These are phyloP conservation scores for Geotrichum reessii DNA, from an alignment of 1,139 yeast genomes.

Conservation along the genomic window DNA sequence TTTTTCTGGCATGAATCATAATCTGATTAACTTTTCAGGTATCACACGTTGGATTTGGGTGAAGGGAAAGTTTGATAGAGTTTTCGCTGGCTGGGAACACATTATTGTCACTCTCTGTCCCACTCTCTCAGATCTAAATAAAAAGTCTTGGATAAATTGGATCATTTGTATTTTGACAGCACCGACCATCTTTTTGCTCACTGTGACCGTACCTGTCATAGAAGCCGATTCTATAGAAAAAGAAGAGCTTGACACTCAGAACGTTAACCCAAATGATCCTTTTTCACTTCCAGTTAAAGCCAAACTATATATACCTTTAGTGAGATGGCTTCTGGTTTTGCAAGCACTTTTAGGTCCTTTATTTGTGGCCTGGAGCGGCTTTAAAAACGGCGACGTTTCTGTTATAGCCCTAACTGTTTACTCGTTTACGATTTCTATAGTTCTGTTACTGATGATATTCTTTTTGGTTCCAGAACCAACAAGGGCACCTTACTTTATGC, in stretches of 20 bases:
- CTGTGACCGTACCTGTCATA: constrained; percentile 48
- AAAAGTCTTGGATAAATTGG: constrained; percentile 27
- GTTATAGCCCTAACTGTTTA: constrained; percentile 1
- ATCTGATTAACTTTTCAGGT: neutral
- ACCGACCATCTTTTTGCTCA: constrained; percentile 44
- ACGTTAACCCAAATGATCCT: neutral
- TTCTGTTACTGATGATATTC: constrained; percentile 16
- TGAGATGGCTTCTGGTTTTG: constrained; percentile 14
- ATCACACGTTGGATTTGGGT: neutral
- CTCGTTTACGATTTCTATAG: constrained; percentile 8
- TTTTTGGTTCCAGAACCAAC: constrained; percentile 15
- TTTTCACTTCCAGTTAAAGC: constrained; percentile 1
- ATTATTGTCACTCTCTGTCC: constrained; percentile 27
- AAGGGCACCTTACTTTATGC: constrained; percentile 18
- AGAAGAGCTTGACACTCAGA: constrained; percentile 10
- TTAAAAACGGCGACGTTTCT: constrained; percentile 7
- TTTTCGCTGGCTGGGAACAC: constrained; percentile 7
- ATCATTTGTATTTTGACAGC: constrained; percentile 37
- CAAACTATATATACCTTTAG: constrained; percentile 11
- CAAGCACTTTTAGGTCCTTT: constrained; percentile 19
- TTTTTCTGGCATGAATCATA: neutral
- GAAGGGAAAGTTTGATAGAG: neutral
- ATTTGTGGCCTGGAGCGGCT: constrained; percentile 14
- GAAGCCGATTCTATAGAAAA: constrained; percentile 26
- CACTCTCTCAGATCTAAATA: constrained; percentile 23